These are phyloP conservation scores for Botrytis sinoallii DNA, from an alignment of 2,329 filamentous ascomycete genomes.

Conservation along the genomic window DNA sequence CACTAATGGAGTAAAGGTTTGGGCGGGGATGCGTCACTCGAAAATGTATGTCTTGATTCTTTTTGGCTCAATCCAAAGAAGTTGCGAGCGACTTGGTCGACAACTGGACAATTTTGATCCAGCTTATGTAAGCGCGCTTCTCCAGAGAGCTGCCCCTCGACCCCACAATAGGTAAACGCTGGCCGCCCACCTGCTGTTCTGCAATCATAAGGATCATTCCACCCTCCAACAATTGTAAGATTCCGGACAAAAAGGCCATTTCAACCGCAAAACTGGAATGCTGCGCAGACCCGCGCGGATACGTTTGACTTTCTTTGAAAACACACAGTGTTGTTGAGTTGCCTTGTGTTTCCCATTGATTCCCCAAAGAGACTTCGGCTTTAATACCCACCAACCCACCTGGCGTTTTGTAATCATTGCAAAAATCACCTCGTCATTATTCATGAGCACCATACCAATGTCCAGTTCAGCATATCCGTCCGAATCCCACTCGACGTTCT, in stretches of 20 bases:
- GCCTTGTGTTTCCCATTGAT: not conserved
- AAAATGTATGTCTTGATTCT: not conserved
- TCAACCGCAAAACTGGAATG: not conserved
- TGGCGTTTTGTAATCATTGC: not conserved
- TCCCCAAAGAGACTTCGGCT: not conserved
- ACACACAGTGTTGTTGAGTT: not conserved
- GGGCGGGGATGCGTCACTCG: not conserved
- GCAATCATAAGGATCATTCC: not conserved
- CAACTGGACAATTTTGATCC: not conserved
- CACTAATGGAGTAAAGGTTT: not conserved
- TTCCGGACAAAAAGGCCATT: not conserved
- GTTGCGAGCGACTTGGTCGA: not conserved
- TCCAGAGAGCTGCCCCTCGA: not conserved
- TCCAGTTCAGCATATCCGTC: not conserved
- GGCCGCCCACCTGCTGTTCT: not conserved
- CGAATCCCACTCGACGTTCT: not conserved
- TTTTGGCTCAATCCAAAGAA: not conserved
- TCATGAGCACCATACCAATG: not conserved
- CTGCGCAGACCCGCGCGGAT: slow-evolving; percentile 6
- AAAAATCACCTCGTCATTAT: too few species aligned
- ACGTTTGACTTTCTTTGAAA: not conserved
- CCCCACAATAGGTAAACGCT: not conserved
- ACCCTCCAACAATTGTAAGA: not conserved
- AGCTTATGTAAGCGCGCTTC: not conserved
- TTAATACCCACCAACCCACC: not conserved